Base-by-base conservation (phyloP, 164 flowering plant species). In the Echeveria elegans region DNA sequence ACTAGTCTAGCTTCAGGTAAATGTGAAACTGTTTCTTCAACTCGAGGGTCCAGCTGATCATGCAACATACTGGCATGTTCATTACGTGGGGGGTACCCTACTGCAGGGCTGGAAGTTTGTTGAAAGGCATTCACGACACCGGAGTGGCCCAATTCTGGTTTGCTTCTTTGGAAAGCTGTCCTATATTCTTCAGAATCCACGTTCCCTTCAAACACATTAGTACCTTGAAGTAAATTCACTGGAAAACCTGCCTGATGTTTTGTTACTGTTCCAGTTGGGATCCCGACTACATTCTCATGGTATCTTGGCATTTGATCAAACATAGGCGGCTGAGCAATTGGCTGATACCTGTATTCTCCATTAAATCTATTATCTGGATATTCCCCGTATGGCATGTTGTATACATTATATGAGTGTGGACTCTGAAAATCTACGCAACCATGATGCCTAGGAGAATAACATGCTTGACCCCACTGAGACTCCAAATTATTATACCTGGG, bases 1-100 rank as follows among this genome's bases (percentile, higher is more conserved):
- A 80, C 31, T 68, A 87, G 82, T 70, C 83, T 86, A 76, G 79
- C 69, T 66, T 81, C 88, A 69, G 91, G 70, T 0, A 79, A 53
- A 45, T 77, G 83, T 15, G 70, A 53, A 68, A 92, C 82, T 29
- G 75, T 73, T 63, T 90, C 97, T 59, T 90, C 98, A 59, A 14
- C 32, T 14, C 47, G 72, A 56, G 61, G 31, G 61, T 28, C 61
- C 32, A 56, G 6, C 61, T 56, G 61, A 28, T 56, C 61, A 56
- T 56, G n/a, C n/a, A n/a, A 23, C 31, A 56, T 3, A 12, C 61
- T 56, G 26, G 16, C 61, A 56, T 10, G 61, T 56, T 56, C 61
- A 56, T 28, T 56, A 28, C 16, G 61, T 26, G 61, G 61, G 3
- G 32, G 61, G 61, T 28, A 56, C 61, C 61, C 61, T 11, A 15